A percentile compares a stretch with the other conserved stretches of the same genome.
These are phyloP conservation scores for Cavenderia fasciculata DNA, from an alignment of 78 protist genomes.

Conservation along the genomic window DNA sequence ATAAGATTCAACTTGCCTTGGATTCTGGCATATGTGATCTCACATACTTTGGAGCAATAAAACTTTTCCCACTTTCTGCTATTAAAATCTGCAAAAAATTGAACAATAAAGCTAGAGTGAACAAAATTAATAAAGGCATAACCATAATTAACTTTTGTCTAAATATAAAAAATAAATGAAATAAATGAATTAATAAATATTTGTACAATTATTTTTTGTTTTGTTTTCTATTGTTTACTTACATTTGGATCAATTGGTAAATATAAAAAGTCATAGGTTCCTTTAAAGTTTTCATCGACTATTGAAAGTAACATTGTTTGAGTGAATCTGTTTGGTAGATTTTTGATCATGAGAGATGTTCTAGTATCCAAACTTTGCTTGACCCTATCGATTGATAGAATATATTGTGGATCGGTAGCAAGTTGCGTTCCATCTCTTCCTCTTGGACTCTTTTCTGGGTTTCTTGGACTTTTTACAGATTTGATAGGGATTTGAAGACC, in stretches of 20 bases:
- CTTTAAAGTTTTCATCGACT: slow-evolving; percentile 80
- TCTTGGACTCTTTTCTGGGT: neutral
- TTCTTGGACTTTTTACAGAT: slow-evolving; percentile 22
- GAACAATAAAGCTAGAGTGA: slow-evolving; percentile 14
- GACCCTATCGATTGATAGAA: slow-evolving; percentile 45
- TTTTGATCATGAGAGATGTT: slow-evolving; percentile 90
- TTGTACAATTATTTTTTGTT: neutral
- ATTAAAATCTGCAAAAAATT: slow-evolving; percentile 76
- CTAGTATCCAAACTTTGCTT: slow-evolving; percentile 74
- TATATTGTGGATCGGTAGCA: neutral
- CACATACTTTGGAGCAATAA: slow-evolving; percentile 84
- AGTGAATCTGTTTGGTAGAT: slow-evolving; percentile 92
- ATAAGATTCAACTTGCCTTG: slow-evolving; percentile 52
- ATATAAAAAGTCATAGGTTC: slow-evolving; percentile 90
- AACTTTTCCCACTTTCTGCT: slow-evolving; percentile 86
- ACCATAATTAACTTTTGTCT: slow-evolving; percentile 90
- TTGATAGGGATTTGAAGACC: neutral
- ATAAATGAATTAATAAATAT: neutral
- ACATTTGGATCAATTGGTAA: slow-evolving; percentile 91
- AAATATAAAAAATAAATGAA: neutral
- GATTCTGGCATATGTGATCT: slow-evolving; percentile 87
- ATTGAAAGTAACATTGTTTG: slow-evolving; percentile 63
- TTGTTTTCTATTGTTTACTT: neutral
- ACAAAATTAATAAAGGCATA: slow-evolving; percentile 92
- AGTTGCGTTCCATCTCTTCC: neutral